Percentiles rank a stretch among this genome's conserved stretches.
Evolutionary conservation across 1,139 yeast genomes (phyloP).

Genomic region (Kodamaea fungicola): DNA sequence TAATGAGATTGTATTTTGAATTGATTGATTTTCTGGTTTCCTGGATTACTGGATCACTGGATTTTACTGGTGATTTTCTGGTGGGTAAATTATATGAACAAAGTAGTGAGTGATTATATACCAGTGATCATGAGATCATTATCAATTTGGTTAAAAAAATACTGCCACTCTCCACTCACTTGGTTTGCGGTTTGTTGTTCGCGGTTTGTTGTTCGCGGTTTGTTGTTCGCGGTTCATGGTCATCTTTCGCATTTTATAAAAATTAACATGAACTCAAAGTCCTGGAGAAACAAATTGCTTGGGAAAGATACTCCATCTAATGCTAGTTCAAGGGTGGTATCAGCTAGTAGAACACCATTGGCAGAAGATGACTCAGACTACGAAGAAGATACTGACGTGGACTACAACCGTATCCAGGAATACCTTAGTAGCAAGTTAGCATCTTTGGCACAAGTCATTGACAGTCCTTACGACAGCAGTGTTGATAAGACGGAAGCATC

Average conservation of each 20-base stretch:
- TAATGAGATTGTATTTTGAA: slow-evolving; percentile 55
- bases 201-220: too few relatives aligned
- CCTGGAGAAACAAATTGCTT: slow-evolving; percentile 12
- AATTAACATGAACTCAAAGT: slow-evolving; percentile 6
- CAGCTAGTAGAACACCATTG: slow-evolving; percentile 42
- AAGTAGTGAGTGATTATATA: too few relatives aligned
- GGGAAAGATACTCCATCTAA: slow-evolving; percentile 14
- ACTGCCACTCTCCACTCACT: too few relatives aligned
- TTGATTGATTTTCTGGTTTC: too few relatives aligned
- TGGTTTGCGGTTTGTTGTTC: neutral
- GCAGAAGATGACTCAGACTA: slow-evolving; percentile 30
- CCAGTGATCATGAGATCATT: too few relatives aligned
- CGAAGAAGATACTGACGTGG: slow-evolving; percentile 44
- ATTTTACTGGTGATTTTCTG: too few relatives aligned
- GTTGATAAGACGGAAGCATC: slow-evolving; percentile 11
- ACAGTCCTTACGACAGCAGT: slow-evolving; percentile 14
- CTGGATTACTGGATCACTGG: too few relatives aligned
- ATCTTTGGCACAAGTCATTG: slow-evolving; percentile 16
- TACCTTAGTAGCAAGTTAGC: slow-evolving; percentile 37
- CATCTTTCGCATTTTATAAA: too few relatives aligned
- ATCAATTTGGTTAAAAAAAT: too few relatives aligned
- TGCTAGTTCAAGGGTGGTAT: slow-evolving; percentile 30
- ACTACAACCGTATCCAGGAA: slow-evolving; percentile 40
- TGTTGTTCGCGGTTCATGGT: neutral
- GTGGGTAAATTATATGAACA: too few relatives aligned